Conservation (phyloP, 768 basidiomycete species). For the Pleurotus citrinopileatus region DNA sequence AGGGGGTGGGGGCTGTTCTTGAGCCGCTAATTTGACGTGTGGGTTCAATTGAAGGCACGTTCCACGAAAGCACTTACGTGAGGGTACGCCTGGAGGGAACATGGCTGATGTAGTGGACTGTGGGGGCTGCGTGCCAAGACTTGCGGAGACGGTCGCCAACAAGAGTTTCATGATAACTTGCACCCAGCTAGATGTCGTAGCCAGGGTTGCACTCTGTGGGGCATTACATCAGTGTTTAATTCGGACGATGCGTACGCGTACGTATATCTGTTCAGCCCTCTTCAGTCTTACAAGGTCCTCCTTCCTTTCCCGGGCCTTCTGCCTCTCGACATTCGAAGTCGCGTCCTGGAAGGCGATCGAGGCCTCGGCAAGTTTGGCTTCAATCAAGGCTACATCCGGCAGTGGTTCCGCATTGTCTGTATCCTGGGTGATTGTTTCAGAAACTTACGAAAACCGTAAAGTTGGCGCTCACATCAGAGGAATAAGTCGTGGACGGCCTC, state of each 20-base stretch:
- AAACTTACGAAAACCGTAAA: conserved; percentile 3
- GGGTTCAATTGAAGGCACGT: conserved; percentile 3
- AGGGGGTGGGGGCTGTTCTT: conserved; percentile 59
- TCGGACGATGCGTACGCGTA: conserved; percentile 34
- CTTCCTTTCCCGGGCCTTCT: conserved; percentile 62
- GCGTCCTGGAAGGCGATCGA: conserved; percentile 48
- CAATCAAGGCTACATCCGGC: conserved; percentile 68
- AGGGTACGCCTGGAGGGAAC: conserved; percentile 69
- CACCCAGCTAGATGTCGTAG: conserved; percentile 86
- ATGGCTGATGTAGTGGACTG: conserved; percentile 66
- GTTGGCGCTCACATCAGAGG: conserved; percentile 30
- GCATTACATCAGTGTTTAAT: background rate
- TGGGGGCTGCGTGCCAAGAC: conserved; percentile 57
- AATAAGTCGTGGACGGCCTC: conserved; percentile 47
- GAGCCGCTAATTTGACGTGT: conserved; percentile 32
- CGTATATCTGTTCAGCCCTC: conserved; percentile 92
- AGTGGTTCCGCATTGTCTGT: conserved; percentile 60
- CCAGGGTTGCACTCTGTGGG: conserved; percentile 84
- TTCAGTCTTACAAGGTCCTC: conserved; percentile 86
- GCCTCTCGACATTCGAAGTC: conserved; percentile 47
- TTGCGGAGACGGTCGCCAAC: conserved; percentile 88
- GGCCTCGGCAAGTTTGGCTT: conserved; percentile 72
- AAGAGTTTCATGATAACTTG: conserved; percentile 90
- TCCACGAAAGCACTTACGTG: conserved; percentile 42
- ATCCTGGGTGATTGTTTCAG: conserved; percentile 38